These are phyloP conservation scores for Dryas drummondii DNA, from an alignment of 306 rosid species.

Conservation along the genomic window DNA sequence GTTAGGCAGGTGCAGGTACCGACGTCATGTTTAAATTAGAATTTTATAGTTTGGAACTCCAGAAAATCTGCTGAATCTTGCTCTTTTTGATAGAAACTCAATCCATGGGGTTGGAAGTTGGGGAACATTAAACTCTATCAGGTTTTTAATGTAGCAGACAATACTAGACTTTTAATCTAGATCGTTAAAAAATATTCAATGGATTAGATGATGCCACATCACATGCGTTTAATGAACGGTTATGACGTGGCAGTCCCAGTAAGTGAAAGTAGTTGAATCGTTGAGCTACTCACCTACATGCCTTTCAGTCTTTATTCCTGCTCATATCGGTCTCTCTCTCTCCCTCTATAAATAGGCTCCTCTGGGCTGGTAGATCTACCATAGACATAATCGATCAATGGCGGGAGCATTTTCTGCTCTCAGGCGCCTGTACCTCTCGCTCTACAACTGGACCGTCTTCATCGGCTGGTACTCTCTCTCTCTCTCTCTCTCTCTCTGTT, in stretches of 20 bases:
- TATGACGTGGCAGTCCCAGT: not conserved
- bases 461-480: slow-evolving; percentile 64
- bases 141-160: too few relatives aligned
- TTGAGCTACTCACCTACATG: slow-evolving; percentile 37
- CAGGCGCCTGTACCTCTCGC: slow-evolving; percentile 61
- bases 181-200: too few relatives aligned
- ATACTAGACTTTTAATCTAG: too few relatives aligned
- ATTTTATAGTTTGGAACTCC: too few relatives aligned
- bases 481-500: slow-evolving; percentile 1
- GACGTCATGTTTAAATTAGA: too few relatives aligned
- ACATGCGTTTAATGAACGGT: too few relatives aligned
- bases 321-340: not conserved
- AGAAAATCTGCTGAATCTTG: too few relatives aligned
- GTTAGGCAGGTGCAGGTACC: too few relatives aligned
- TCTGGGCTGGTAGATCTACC: not conserved
- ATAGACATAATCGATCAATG: slow-evolving; percentile 38
- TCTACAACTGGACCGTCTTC: slow-evolving; percentile 76
- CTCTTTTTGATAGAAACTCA: not conserved
- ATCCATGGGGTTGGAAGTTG: not conserved
- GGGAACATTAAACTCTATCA: not conserved
- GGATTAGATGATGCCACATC: too few relatives aligned
- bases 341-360: not conserved
- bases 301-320: not conserved
- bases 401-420: slow-evolving; percentile 44
- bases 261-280: slow-evolving; percentile 23